These are phyloP conservation scores for Arxiozyma telluris DNA, from an alignment of 1,139 yeast species.

Conservation along the genomic window DNA sequence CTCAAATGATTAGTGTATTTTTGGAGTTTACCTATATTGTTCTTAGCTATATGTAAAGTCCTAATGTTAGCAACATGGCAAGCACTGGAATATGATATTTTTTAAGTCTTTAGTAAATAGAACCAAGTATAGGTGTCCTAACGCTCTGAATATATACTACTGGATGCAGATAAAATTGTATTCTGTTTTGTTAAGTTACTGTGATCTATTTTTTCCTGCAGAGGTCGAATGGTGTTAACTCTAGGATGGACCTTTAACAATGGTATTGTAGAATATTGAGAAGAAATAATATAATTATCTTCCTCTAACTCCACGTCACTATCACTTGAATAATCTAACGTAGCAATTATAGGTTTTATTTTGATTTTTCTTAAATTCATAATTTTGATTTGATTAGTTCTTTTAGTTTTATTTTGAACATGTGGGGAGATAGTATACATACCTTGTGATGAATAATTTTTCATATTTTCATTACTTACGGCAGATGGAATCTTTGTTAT, in stretches of 20 bases:
- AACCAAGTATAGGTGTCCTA: not conserved
- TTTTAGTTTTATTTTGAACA: not conserved
- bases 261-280: not conserved
- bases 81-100: not conserved
- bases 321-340: constrained; percentile 1
- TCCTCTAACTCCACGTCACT: constrained; percentile 4
- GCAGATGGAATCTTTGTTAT: constrained; percentile 7
- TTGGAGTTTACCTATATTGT: not conserved
- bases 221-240: constrained; percentile 4
- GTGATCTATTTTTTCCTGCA: constrained; percentile 13
- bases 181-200: constrained; percentile 4
- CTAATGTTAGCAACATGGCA: not conserved
- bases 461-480: constrained; percentile 2
- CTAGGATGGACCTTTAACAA: constrained; percentile 2
- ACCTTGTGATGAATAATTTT: not conserved
- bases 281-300: constrained; percentile 2
- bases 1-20: not conserved
- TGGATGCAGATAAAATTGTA: constrained; percentile 4
- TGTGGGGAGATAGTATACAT: not conserved
- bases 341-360: constrained; percentile 6
- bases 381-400: not conserved
- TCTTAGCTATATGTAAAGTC: not conserved
- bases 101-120: not conserved
- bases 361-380: constrained; percentile 1
- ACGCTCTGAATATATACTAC: constrained; percentile 11